These are phyloP conservation scores for Stevia rebaudiana DNA, from an alignment of 140 eudicot species.

Conservation along the genomic window DNA sequence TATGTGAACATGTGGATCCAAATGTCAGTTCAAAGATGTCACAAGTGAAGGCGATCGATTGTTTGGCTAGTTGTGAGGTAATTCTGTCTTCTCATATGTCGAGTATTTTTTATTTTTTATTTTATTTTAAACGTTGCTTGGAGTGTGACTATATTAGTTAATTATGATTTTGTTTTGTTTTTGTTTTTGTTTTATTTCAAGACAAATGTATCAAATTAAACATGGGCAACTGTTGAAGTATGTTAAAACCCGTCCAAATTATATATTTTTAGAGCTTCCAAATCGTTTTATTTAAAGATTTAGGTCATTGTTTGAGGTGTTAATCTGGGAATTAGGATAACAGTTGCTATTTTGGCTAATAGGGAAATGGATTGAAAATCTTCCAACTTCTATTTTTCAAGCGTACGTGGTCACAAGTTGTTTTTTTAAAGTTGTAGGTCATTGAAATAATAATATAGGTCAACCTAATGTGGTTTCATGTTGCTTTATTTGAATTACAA, in stretches of 20 bases:
- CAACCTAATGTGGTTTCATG: background rate
- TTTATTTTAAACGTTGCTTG: background rate
- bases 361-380: background rate
- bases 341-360: background rate
- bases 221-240: background rate
- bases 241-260: background rate
- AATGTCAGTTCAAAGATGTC: constrained; percentile 37
- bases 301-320: background rate
- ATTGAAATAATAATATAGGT: background rate
- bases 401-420: background rate
- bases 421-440: background rate
- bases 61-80: constrained; percentile 78
- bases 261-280: background rate
- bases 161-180: background rate
- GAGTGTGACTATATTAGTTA: background rate
- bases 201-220: background rate
- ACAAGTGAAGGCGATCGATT: constrained; percentile 67
- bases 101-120: background rate
- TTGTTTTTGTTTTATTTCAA: background rate
- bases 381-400: background rate
- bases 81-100: constrained; percentile 8
- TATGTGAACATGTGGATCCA: constrained; percentile 45
- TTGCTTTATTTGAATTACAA: background rate
- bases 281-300: background rate
- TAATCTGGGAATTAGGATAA: background rate